Evolutionary conservation across 352 stramenopile species (phyloP).

Genomic region (Pythium angustatum): DNA sequence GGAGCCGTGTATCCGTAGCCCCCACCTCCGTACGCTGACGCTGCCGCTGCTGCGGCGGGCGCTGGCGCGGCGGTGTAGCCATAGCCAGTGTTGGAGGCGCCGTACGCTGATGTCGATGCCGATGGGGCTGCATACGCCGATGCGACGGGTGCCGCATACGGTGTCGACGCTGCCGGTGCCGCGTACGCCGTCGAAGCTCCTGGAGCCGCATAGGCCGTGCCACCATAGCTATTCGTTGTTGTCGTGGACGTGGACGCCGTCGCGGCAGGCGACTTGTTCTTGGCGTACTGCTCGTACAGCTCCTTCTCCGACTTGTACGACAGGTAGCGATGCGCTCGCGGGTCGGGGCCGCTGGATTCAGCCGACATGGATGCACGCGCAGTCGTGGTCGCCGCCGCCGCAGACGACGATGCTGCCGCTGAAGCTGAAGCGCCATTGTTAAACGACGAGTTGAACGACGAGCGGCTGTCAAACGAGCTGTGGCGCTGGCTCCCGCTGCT

Average conservation of each 20-base stretch:
- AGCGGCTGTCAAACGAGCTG: conserved; percentile 24
- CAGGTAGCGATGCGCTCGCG: conserved; percentile 65
- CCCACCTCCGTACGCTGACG: background rate
- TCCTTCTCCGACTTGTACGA: conserved; percentile 82
- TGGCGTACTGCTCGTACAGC: conserved; percentile 78
- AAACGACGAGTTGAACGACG: conserved; percentile 27
- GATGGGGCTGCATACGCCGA: background rate
- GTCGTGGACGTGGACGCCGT: background rate
- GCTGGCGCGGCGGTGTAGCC: conserved; percentile 2
- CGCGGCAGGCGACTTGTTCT: conserved; percentile 30
- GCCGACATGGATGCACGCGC: conserved; percentile 35
- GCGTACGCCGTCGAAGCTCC: conserved; percentile 25
- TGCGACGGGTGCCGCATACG: background rate
- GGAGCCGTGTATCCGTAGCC: conserved; percentile 19
- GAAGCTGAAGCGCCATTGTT: conserved; percentile 20
- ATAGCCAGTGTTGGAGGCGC: conserved; percentile 7
- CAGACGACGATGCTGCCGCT: conserved; percentile 16
- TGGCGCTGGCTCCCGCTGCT: conserved; percentile 7
- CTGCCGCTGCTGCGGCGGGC: conserved; percentile 1
- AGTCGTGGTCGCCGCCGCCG: conserved; percentile 20
- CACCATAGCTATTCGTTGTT: background rate
- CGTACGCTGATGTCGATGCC: too few species aligned
- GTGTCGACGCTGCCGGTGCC: conserved; percentile 7
- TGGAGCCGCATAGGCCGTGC: conserved; percentile 13
- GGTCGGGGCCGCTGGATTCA: conserved; percentile 46